Evolutionary conservation across 2,329 filamentous ascomycete species (phyloP), one percentile per base, ranked within the genome.

Genomic region (Cryphonectria carpinicola): DNA sequence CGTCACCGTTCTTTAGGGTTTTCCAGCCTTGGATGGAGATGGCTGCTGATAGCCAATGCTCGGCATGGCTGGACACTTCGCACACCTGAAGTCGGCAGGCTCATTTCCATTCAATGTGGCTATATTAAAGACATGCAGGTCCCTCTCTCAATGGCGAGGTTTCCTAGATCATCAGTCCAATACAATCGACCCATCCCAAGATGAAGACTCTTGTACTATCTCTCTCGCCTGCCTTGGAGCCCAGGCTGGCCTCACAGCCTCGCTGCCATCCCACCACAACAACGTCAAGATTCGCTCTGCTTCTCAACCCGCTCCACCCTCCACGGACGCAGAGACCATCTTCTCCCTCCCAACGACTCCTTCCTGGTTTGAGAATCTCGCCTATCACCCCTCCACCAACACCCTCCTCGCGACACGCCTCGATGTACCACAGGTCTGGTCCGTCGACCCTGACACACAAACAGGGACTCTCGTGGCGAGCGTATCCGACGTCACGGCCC

Each of bases 361-460:
- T 8, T 62, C 66, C 13, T 68, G 66, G 66, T 25, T 68, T 7
- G 66, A 68, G 25, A 68, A 68, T 19, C 58, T 68, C 58, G 66
- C 41, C 28, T 68, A 63, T 32, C 66, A 41, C 66, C 25, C 58
- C 41, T 62, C 66, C 1, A 62, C 66, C 25, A 39, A 54, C 17
- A 52, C n/a, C 39, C 32, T 68, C 28, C 56, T 68, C 43, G 56
- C 66, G 22, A 68, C 66, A 7, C 60, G 67, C n/a, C 60, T 69
- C 60, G 67, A 69, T 25, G 41, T 65, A 32, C 46, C 67, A 4
- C 46, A 69, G 60, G 17, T 69, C 25, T 69, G 67, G 67, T 41
- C 67, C 17, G 22, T 69, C 37, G 43, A 64, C 22, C 32, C 67
- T 14, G 1, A 28, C 46, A 69, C 60, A 13, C 37, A n/a, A 1